phyloP scores from a whole-genome alignment of 1,139 yeast species.

The Geotrichum carabidarum region DNA sequence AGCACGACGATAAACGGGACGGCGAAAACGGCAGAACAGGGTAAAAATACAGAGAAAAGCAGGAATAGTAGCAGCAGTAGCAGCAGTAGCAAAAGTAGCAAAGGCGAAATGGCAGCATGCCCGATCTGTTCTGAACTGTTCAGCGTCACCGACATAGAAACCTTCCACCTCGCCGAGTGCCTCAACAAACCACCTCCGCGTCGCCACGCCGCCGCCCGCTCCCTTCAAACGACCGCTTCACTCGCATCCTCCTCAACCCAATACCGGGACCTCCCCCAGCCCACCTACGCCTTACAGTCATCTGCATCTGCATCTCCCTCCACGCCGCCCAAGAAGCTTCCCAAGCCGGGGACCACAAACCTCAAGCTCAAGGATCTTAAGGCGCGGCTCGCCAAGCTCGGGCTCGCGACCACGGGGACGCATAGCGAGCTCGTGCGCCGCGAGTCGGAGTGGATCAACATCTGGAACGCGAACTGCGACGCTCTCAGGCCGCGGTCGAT shows the following conservation, averaged over 20 bases:
- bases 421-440: constrained; percentile 60
- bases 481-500: constrained; percentile 62
- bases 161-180: constrained; percentile 68
- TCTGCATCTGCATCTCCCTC: constrained; percentile 12
- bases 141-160: constrained; percentile 55
- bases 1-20: neutral
- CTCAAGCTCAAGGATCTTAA: constrained; percentile 47
- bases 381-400: constrained; percentile 51
- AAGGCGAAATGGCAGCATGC: constrained; percentile 38
- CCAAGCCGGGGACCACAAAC: constrained; percentile 48
- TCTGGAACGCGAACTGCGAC: constrained; percentile 82
- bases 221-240: neutral
- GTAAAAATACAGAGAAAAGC: constrained; percentile 19
- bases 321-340: constrained; percentile 11
- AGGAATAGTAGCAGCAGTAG: neutral
- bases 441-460: constrained; percentile 69
- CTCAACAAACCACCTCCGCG: constrained; percentile 29
- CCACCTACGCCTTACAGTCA: neutral
- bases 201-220: neutral
- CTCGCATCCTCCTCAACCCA: constrained; percentile 7
- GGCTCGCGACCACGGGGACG: constrained; percentile 56
- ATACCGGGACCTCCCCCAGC: constrained; percentile 7
- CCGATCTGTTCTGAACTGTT: constrained; percentile 63
- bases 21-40: constrained; percentile 1
- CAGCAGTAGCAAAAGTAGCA: neutral